Conservation (phyloP, 805 yeast species). For the Metschnikowia lochheadii region DNA sequence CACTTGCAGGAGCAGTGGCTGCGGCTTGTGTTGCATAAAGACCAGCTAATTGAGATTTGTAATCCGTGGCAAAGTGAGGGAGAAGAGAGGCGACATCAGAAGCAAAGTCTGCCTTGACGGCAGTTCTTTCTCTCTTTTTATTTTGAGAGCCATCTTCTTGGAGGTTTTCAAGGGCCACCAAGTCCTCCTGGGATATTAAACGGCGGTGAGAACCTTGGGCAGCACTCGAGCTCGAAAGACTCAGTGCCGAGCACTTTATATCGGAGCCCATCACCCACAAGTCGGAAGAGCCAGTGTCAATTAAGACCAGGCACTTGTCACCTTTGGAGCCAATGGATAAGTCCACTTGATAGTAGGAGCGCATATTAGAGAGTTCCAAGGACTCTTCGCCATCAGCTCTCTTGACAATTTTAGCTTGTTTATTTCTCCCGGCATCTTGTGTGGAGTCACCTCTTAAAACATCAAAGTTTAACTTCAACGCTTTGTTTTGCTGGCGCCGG, state of each 20-base stretch:
- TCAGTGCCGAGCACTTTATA: not conserved
- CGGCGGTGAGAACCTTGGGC: conserved; percentile 1
- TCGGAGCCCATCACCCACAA: conserved; percentile 36
- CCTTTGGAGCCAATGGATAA: conserved; percentile 13
- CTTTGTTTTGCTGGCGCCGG: not conserved
- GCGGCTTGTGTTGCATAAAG: not conserved
- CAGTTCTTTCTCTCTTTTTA: not conserved
- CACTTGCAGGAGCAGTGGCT: conserved; percentile 19
- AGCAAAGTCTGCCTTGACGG: not conserved
- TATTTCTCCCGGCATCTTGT: conserved; percentile 4
- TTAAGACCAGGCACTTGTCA: conserved; percentile 27
- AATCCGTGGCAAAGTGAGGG: not conserved
- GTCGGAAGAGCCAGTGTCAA: conserved; percentile 44
- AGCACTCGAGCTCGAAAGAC: not conserved
- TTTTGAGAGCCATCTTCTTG: not conserved
- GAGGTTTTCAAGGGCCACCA: not conserved
- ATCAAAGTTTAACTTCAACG: conserved; percentile 10
- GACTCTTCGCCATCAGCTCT: conserved; percentile 6
- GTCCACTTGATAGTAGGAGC: conserved; percentile 12
- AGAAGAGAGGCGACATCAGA: not conserved
- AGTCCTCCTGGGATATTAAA: not conserved
- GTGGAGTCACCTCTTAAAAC: conserved; percentile 11
- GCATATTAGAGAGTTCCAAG: conserved; percentile 8
- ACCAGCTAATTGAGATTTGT: not conserved
- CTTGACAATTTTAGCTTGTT: conserved; percentile 3